phyloP scores from a whole-genome alignment of 768 basidiomycete genomes.

The Boletus rex-veris region DNA sequence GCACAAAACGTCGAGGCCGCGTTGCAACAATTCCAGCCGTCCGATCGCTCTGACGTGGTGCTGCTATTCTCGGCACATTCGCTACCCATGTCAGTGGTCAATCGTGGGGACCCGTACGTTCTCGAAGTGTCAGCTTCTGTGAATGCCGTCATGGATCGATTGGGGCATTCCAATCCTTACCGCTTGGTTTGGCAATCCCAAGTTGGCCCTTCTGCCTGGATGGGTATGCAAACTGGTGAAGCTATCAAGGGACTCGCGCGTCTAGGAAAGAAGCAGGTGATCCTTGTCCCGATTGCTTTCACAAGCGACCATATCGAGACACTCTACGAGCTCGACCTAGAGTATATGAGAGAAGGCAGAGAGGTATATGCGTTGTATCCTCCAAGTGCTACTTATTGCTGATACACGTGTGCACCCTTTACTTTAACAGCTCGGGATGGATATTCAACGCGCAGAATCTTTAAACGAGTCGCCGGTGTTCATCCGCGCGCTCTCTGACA shows the following conservation, averaged over 20 bases:
- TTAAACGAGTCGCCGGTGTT: constrained; percentile 96
- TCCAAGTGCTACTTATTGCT: not conserved
- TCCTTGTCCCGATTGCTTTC: constrained; percentile 95
- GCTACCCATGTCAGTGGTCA: constrained; percentile 95
- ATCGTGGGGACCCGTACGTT: constrained; percentile 97
- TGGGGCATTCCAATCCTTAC: constrained; percentile 79
- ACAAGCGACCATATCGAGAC: constrained; percentile 99
- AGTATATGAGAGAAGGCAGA: constrained; percentile 86
- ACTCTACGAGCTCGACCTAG: constrained; percentile 91
- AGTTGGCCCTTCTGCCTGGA: constrained; percentile 97
- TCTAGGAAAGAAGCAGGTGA: constrained; percentile 68
- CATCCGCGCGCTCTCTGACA: constrained; percentile 90
- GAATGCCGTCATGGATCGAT: constrained; percentile 85
- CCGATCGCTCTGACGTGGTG: constrained; percentile 69
- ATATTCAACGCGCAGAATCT: constrained; percentile 84
- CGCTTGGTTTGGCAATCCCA: constrained; percentile 97
- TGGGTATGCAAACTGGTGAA: constrained; percentile 93
- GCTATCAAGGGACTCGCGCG: constrained; percentile 85
- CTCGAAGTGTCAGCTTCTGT: constrained; percentile 94
- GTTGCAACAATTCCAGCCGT: constrained; percentile 71
- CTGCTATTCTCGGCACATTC: constrained; percentile 97
- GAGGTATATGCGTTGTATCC: constrained; percentile 54
- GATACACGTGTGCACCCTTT: constrained; percentile 5
- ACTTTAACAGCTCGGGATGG: constrained; percentile 75
- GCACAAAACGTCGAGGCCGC: constrained; percentile 84